Evolutionary conservation across 1,284 basidiomycete genomes (phyloP).

Genomic region (Ganoderma lucidum): DNA sequence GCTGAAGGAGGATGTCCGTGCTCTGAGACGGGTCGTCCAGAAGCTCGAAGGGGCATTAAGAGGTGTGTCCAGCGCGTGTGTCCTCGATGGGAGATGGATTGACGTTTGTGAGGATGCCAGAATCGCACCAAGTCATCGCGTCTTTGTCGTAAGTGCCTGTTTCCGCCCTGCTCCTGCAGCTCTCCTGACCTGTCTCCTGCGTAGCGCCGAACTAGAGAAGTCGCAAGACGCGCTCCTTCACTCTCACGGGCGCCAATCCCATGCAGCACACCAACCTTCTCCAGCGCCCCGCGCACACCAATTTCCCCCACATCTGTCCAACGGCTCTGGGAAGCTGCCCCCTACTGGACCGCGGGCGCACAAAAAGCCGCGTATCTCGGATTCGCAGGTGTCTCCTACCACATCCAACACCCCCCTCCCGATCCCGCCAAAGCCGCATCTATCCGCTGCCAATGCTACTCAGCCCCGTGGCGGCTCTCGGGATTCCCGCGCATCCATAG

Average conservation of each 20-base stretch:
- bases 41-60: conserved; percentile 75
- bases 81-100: conserved; percentile 10
- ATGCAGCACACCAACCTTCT: conserved; percentile 49
- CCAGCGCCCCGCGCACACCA: conserved; percentile 48
- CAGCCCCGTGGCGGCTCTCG: conserved; percentile 40
- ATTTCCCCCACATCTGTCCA: conserved; percentile 37
- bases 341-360: conserved; percentile 81
- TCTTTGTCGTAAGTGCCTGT: conserved; percentile 69
- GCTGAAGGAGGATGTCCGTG: conserved; percentile 80
- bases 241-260: conserved; percentile 46
- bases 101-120: conserved; percentile 45
- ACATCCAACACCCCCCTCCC: conserved; percentile 38
- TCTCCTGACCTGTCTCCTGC: conserved; percentile 21
- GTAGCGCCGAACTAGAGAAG: conserved; percentile 70
- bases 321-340: conserved; percentile 57
- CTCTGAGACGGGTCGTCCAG: conserved; percentile 68
- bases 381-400: conserved; percentile 54
- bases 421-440: conserved; percentile 36
- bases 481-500: conserved; percentile 49
- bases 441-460: conserved; percentile 37
- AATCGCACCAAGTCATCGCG: conserved; percentile 76
- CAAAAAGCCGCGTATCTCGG: conserved; percentile 77
- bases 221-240: conserved; percentile 66
- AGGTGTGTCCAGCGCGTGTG: conserved; percentile 55
- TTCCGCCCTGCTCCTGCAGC: conserved; percentile 1